Evolutionary conservation across 164 flowering plant species (phyloP).

Genomic region (Protea cynaroides): DNA sequence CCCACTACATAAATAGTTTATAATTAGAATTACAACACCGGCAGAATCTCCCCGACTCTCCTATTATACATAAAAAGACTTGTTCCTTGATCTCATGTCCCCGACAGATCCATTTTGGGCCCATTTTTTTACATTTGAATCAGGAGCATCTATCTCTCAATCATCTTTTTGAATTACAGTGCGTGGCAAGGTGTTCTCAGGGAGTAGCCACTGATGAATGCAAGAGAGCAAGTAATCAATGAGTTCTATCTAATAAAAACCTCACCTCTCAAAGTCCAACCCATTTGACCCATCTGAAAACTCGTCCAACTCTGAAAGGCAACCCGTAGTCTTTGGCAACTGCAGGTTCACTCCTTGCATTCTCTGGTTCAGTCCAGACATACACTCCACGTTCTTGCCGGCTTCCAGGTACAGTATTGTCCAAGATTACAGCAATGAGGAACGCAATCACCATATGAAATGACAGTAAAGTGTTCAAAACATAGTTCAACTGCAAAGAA

Average conservation of each 20-base stretch:
- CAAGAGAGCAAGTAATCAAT: background rate
- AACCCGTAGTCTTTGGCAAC: constrained; percentile 78
- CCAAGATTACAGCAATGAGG: constrained; percentile 73
- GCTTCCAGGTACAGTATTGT: constrained; percentile 96
- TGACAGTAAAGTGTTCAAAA: constrained; percentile 77
- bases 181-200: background rate
- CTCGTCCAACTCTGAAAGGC: constrained; percentile 76
- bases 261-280: constrained; percentile 55
- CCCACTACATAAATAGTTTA: constrained; percentile 24
- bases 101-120: constrained; percentile 4
- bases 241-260: background rate
- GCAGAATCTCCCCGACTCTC: constrained; percentile 22
- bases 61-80: constrained; percentile 23
- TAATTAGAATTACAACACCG: constrained; percentile 29
- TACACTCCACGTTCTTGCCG: constrained; percentile 92
- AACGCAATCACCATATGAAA: constrained; percentile 94
- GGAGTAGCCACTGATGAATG: background rate
- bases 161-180: background rate
- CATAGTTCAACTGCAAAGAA: constrained; percentile 70
- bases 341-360: constrained; percentile 83
- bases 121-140: background rate
- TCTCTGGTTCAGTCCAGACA: constrained; percentile 78
- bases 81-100: constrained; percentile 15
- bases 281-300: constrained; percentile 98
- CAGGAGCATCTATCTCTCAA: background rate